These are phyloP conservation scores for Xanthoconium purpureum DNA, from an alignment of 768 basidiomycete species.

Conservation along the genomic window DNA sequence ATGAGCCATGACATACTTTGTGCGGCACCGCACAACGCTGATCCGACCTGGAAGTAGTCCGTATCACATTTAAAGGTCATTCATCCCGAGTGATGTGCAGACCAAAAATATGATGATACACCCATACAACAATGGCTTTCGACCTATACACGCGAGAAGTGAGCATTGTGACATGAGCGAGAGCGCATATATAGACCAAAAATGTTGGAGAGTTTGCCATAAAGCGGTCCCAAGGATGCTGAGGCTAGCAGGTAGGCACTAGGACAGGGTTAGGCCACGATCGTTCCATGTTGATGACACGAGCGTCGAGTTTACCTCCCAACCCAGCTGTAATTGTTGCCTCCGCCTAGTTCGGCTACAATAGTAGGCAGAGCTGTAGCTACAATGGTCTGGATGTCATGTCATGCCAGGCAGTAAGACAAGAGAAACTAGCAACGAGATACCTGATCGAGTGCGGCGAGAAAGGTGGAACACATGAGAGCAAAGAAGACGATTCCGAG, in stretches of 20 bases:
- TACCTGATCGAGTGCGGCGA: slow-evolving; percentile 50
- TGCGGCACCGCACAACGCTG: slow-evolving; percentile 43
- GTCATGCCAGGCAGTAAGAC: not conserved
- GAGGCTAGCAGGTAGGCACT: slow-evolving; percentile 49
- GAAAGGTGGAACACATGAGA: slow-evolving; percentile 42
- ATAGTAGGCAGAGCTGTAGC: slow-evolving; percentile 52
- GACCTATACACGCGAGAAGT: slow-evolving; percentile 21
- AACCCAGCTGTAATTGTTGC: slow-evolving; percentile 49
- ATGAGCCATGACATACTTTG: slow-evolving; percentile 44
- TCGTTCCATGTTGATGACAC: not conserved
- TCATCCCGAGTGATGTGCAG: slow-evolving; percentile 3
- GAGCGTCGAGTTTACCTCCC: slow-evolving; percentile 33
- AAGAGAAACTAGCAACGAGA: not conserved
- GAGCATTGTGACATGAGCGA: not conserved
- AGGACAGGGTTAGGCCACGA: not conserved
- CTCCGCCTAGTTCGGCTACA: slow-evolving; percentile 42
- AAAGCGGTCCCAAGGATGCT: slow-evolving; percentile 40
- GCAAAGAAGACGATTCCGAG: slow-evolving; percentile 43
- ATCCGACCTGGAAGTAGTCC: slow-evolving; percentile 28
- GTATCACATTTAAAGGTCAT: not conserved
- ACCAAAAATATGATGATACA: slow-evolving; percentile 38
- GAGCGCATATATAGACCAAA: slow-evolving; percentile 24
- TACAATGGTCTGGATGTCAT: slow-evolving; percentile 39
- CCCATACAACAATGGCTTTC: slow-evolving; percentile 38
- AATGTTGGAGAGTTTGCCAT: slow-evolving; percentile 48